These are phyloP conservation scores for Afroboletus lepidellus DNA, from an alignment of 1,284 basidiomycete genomes.

Conservation along the genomic window DNA sequence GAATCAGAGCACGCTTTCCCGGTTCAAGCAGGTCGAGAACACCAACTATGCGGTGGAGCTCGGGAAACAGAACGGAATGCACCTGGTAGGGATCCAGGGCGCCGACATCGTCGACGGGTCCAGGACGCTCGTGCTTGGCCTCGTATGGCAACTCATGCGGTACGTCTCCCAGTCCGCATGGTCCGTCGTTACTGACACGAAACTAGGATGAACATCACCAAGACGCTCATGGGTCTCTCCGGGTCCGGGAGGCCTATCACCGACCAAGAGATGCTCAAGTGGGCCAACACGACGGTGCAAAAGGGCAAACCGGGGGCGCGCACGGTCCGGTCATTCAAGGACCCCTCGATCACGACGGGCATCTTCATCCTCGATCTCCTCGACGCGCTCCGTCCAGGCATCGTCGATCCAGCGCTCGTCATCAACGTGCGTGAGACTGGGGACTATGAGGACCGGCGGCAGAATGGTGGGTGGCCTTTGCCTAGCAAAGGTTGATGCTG, in stretches of 20 bases:
- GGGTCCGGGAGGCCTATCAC: constrained; percentile 78
- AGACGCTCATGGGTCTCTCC: constrained; percentile 81
- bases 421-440: constrained; percentile 63
- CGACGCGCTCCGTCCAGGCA: constrained; percentile 89
- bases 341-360: constrained; percentile 86
- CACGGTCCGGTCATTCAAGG: constrained; percentile 90
- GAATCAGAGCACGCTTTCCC: constrained; percentile 80
- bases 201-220: constrained; percentile 87
- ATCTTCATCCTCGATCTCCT: constrained; percentile 94
- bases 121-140: constrained; percentile 89
- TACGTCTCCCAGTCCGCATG: constrained; percentile 33
- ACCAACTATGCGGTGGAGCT: constrained; percentile 96
- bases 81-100: constrained; percentile 96
- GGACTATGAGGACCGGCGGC: constrained; percentile 84
- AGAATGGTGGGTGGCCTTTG: constrained; percentile 72
- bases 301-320: constrained; percentile 64
- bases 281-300: constrained; percentile 92
- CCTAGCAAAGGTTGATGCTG: not conserved
- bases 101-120: constrained; percentile 94
- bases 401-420: constrained; percentile 90
- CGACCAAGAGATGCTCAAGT: constrained; percentile 92
- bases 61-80: constrained; percentile 90
- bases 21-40: constrained; percentile 98
- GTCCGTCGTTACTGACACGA: not conserved
- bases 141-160: constrained; percentile 99